Evolutionary conservation across 2,329 filamentous ascomycete species (phyloP).

Genomic region (Cercospora sp.): DNA sequence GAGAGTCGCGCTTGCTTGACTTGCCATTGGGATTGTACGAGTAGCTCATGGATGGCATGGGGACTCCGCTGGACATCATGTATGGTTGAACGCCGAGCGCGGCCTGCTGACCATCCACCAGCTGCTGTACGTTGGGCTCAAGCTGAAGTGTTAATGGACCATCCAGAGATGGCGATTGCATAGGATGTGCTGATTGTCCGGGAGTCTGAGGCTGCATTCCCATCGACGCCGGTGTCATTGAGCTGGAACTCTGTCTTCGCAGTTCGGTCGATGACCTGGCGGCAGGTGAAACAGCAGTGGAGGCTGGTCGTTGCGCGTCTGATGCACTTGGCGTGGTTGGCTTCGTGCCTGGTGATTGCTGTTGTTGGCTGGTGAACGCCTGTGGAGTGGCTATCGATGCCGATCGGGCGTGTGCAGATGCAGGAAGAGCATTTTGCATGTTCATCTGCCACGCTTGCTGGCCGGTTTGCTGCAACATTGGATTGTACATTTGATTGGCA

Average conservation of each 20-base stretch:
- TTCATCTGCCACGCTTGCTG: conserved; percentile 33
- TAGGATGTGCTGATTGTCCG: background rate
- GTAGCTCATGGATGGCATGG: conserved; percentile 27
- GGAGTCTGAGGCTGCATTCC: conserved; percentile 22
- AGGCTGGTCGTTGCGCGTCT: conserved; percentile 16
- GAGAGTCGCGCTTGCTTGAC: conserved; percentile 29
- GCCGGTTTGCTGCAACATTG: conserved; percentile 36
- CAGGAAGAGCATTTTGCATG: conserved; percentile 36
- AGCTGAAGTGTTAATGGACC: conserved; percentile 49
- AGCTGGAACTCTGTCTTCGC: conserved; percentile 16
- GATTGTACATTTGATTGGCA: conserved; percentile 44
- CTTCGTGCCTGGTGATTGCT: conserved; percentile 24
- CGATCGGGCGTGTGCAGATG: conserved; percentile 43
- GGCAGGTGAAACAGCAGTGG: conserved; percentile 7
- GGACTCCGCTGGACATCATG: conserved; percentile 20
- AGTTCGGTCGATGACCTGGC: conserved; percentile 17
- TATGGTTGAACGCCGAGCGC: conserved; percentile 18
- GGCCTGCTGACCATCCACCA: conserved; percentile 44
- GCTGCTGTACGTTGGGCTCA: conserved; percentile 55
- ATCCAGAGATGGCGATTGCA: conserved; percentile 2
- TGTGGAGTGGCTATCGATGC: conserved; percentile 49
- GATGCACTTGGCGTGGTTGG: conserved; percentile 15
- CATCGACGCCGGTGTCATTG: background rate
- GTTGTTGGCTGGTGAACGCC: conserved; percentile 35
- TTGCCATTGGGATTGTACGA: conserved; percentile 29